phyloP scores from a whole-genome alignment of 805 yeast species.

The Candida ponderosae region DNA sequence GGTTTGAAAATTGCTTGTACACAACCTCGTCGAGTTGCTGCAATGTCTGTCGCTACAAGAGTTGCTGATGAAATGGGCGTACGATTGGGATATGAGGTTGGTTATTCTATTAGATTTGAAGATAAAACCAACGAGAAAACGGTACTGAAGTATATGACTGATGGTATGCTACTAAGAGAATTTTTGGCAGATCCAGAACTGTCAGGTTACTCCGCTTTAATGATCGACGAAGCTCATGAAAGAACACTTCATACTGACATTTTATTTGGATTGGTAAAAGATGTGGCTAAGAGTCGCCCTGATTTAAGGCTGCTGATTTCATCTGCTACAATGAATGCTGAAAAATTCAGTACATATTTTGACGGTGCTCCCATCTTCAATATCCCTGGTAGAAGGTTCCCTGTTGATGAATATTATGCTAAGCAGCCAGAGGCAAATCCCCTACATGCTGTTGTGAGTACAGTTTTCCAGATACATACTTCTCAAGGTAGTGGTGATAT shows the following conservation, averaged over 20 bases:
- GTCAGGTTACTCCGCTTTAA: conserved; percentile 64
- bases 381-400: conserved; percentile 90
- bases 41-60: conserved; percentile 81
- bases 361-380: conserved; percentile 77
- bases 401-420: conserved; percentile 81
- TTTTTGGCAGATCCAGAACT: conserved; percentile 70
- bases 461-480: conserved; percentile 80
- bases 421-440: conserved; percentile 87
- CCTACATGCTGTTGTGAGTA: conserved; percentile 79
- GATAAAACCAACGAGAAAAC: conserved; percentile 63
- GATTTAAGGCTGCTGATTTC: conserved; percentile 76
- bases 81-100: conserved; percentile 79
- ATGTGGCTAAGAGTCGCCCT: conserved; percentile 50
- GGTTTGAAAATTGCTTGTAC: conserved; percentile 74
- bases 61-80: conserved; percentile 87
- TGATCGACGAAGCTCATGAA: conserved; percentile 98
- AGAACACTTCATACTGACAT: conserved; percentile 89
- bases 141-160: conserved; percentile 82
- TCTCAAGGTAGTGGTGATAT: conserved; percentile 76
- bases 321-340: conserved; percentile 92
- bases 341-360: conserved; percentile 77
- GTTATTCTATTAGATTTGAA: conserved; percentile 85
- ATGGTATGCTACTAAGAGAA: conserved; percentile 90
- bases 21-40: conserved; percentile 95
- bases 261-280: conserved; percentile 72